Base-by-base conservation (phyloP, 495 filamentous ascomycete genomes). In the Penicillium verhagenii region DNA sequence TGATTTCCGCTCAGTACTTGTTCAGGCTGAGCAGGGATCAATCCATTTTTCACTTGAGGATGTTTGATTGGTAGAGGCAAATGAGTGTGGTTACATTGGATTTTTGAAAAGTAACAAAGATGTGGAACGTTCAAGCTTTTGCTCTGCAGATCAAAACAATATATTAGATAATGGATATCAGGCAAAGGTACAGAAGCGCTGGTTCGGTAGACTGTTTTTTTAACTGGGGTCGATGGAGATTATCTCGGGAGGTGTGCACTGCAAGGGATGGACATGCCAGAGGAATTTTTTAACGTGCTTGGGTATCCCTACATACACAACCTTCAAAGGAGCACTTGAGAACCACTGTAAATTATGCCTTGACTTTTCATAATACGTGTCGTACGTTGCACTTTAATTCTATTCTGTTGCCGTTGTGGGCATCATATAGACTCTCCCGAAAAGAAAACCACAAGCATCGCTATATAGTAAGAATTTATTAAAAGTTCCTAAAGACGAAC, bases 201-300 rank as follows among this genome's bases (percentile, higher is more conserved):
- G 28, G 5, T 31, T 19, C 9, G 3, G n/a, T 16, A 18, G 18
- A 31, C 13, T 31, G 9, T 19, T 19, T 16, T 14, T 11, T 42
- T 39, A 11, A 39, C 19, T 19, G 38, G 16, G 6, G 38, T 3
- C 21, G 20, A 18, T 20, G 10, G 18, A 9, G 16, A 20, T 26
- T 33, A 48, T 48, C 9, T 23, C 14, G 10, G 31, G 19, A 29
- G 54, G 42, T 25, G 14, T 35, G 28, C 13, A 8, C 40, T 58
- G 65, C 58, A 67, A 65, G 64, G 64, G 64, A 45, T 54, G 29
- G 45, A 14, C 6, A 62, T 65, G 54, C 54, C n/a, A 51, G 35
- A 31, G 62, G 44, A 53, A 65, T 63, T 29, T 14, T 4, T 28
- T 25, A 18, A 47, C 64, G 52, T 63, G 28, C 57, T 54, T 44